phyloP scores from a whole-genome alignment of 495 filamentous ascomycete genomes.

The Cenococcum geophilum region DNA sequence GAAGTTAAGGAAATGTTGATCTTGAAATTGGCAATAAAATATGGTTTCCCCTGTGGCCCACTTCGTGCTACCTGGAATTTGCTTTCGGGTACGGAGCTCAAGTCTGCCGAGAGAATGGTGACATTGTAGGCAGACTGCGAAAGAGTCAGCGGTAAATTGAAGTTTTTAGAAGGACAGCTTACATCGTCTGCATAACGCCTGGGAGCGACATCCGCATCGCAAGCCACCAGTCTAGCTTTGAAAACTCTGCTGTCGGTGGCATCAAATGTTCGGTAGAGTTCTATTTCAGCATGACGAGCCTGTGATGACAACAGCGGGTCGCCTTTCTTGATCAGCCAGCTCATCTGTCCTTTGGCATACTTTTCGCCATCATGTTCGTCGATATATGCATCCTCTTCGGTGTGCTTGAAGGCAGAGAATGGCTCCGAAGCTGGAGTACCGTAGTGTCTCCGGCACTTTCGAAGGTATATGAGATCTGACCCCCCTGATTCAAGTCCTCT shows the following conservation, averaged over 20 bases:
- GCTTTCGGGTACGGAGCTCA: constrained; percentile 7
- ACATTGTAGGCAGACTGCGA: constrained; percentile 14
- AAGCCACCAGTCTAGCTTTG: constrained; percentile 6
- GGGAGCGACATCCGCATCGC: neutral
- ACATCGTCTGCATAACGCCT: neutral
- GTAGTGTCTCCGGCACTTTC: constrained; percentile 17
- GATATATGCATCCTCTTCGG: constrained; percentile 9
- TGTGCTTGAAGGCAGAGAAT: constrained; percentile 6
- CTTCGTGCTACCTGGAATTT: constrained; percentile 1
- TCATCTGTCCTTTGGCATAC: constrained; percentile 5
- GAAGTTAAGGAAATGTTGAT: constrained; percentile 11
- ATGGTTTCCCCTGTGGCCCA: constrained; percentile 1
- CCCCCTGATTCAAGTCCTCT: constrained; percentile 16
- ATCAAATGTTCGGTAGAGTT: neutral
- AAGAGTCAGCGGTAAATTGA: neutral
- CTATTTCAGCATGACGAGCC: constrained; percentile 4
- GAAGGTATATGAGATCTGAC: constrained; percentile 2
- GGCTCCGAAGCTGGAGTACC: constrained; percentile 9
- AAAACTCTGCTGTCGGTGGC: neutral
- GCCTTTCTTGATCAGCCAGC: constrained; percentile 11
- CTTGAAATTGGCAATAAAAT: constrained; percentile 2
- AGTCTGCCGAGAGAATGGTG: constrained; percentile 6
- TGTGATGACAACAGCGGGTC: constrained; percentile 5
- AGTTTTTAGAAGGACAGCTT: neutral
- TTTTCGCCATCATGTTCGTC: constrained; percentile 6